Percentiles rank a stretch among this genome's conserved stretches.
Evolutionary conservation across 2,329 filamentous ascomycete genomes (phyloP).

Genomic region (Cladophialophora bantiana): DNA sequence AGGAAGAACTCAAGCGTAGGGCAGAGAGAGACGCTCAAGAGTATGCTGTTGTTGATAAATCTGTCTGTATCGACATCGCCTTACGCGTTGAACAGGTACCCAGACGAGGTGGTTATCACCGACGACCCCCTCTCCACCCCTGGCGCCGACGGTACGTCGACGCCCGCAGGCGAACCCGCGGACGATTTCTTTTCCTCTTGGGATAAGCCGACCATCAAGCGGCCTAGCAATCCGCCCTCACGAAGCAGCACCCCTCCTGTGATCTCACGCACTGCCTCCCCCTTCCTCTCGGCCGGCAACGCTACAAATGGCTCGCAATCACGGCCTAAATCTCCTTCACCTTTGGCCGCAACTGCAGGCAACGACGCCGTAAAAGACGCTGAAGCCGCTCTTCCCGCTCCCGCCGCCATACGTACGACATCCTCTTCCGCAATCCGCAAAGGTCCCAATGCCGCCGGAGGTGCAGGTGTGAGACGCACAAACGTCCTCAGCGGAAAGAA

Average conservation of each 20-base stretch:
- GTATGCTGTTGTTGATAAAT: constrained; percentile 59
- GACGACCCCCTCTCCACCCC: constrained; percentile 69
- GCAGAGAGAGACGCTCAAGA: constrained; percentile 83
- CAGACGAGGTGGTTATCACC: constrained; percentile 82
- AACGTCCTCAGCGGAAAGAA: constrained; percentile 89
- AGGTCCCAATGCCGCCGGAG: constrained; percentile 58
- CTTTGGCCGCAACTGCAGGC: constrained; percentile 60
- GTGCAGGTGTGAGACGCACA: constrained; percentile 74
- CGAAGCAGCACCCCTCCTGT: constrained; percentile 85
- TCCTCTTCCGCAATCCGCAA: constrained; percentile 85
- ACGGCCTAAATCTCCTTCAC: constrained; percentile 78
- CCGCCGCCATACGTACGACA: constrained; percentile 73
- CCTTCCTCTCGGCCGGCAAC: constrained; percentile 76
- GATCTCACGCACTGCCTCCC: constrained; percentile 82
- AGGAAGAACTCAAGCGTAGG: constrained; percentile 90
- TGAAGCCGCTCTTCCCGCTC: constrained; percentile 60
- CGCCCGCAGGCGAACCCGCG: constrained; percentile 75
- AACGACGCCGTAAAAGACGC: constrained; percentile 52
- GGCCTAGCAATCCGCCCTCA: constrained; percentile 90
- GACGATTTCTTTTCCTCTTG: constrained; percentile 98
- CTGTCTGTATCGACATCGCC: background rate
- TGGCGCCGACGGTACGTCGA: constrained; percentile 68
- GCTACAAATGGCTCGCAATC: constrained; percentile 70
- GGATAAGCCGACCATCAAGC: constrained; percentile 98
- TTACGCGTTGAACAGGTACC: constrained; percentile 65